Conservation (phyloP, 2,329 filamentous ascomycete species). For the Aspergillus puulaauensis region DNA sequence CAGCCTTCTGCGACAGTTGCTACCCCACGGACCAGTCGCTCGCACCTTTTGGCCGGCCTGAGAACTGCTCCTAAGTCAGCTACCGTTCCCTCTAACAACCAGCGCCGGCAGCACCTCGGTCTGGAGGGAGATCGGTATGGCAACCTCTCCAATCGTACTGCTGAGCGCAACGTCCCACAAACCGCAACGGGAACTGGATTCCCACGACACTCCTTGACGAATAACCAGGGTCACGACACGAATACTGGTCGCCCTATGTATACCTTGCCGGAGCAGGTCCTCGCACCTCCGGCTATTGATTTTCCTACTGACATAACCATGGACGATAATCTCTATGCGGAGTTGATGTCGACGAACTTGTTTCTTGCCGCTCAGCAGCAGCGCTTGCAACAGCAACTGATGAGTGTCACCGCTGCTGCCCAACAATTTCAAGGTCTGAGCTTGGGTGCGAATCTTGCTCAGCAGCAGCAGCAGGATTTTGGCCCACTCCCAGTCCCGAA, state of each 20-base stretch:
- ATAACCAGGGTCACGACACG: slow-evolving; percentile 34
- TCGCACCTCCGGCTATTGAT: slow-evolving; percentile 71
- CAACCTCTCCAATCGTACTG: slow-evolving; percentile 42
- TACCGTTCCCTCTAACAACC: slow-evolving; percentile 66
- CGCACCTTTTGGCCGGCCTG: slow-evolving; percentile 88
- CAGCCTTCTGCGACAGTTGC: slow-evolving; percentile 67
- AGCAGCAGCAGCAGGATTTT: slow-evolving; percentile 51
- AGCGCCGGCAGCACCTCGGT: slow-evolving; percentile 55
- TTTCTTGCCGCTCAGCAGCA: slow-evolving; percentile 95
- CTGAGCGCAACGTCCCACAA: slow-evolving; percentile 53
- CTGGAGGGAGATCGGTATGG: slow-evolving; percentile 51
- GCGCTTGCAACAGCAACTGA: slow-evolving; percentile 88
- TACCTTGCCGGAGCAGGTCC: slow-evolving; percentile 72
- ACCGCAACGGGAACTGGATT: slow-evolving; percentile 59
- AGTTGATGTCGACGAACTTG: slow-evolving; percentile 85
- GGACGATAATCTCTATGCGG: slow-evolving; percentile 83
- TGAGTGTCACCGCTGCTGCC: slow-evolving; percentile 76
- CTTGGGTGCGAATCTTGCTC: slow-evolving; percentile 51
- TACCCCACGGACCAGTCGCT: slow-evolving; percentile 90
- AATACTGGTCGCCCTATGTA: slow-evolving; percentile 60
- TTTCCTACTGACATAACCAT: slow-evolving; percentile 69
- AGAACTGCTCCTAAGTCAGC: slow-evolving; percentile 89
- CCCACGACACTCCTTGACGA: slow-evolving; percentile 42
- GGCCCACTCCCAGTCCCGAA: slow-evolving; percentile 53
- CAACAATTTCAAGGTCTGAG: slow-evolving; percentile 79